Conservation (phyloP, 2,329 filamentous ascomycete genomes). For the Fusarium papillatum region DNA sequence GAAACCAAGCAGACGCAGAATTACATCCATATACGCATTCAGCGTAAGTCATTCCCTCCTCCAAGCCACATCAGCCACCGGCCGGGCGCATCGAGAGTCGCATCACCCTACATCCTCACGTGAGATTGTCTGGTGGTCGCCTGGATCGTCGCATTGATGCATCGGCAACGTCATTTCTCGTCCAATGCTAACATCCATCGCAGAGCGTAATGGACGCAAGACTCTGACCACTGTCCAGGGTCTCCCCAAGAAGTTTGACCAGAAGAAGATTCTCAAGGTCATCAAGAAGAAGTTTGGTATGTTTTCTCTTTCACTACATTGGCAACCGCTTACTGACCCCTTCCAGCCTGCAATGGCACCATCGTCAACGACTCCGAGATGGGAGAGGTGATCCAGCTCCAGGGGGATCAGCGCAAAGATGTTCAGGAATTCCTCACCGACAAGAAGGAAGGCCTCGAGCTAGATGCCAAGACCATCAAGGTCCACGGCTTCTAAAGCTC, state of each 20-base stretch:
- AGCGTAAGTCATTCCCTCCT: slow-evolving; percentile 75
- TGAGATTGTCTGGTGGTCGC: slow-evolving; percentile 16
- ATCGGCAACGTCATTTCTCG: background rate
- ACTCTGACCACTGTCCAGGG: slow-evolving; percentile 99
- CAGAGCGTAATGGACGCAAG: slow-evolving; percentile 99
- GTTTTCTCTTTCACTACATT: slow-evolving; percentile 45
- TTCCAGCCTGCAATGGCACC: slow-evolving; percentile 97
- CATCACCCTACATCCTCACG: slow-evolving; percentile 26
- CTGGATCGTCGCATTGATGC: slow-evolving; percentile 5
- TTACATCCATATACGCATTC: slow-evolving; percentile 99
- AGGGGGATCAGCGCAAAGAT: slow-evolving; percentile 99
- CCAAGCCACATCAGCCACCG: slow-evolving; percentile 6
- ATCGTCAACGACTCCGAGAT: slow-evolving; percentile 96
- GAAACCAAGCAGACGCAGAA: slow-evolving; percentile 96
- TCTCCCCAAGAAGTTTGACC: slow-evolving; percentile 98
- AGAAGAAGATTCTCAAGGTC: slow-evolving; percentile 99
- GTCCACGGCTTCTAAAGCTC: slow-evolving; percentile 70
- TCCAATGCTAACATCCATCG: slow-evolving; percentile 12
- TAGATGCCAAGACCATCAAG: slow-evolving; percentile 98
- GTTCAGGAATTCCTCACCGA: slow-evolving; percentile 97
- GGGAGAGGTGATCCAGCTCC: slow-evolving; percentile 99
- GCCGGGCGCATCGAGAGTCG: slow-evolving; percentile 7
- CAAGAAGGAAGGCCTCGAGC: slow-evolving; percentile 94
- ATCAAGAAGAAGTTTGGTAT: slow-evolving; percentile 99
- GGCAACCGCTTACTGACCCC: background rate